Evolutionary conservation across 225 moss, liverwort and hornwort genomes (phyloP), one percentile per base, ranked within the genome.

Genomic region (Ulota crispa): DNA sequence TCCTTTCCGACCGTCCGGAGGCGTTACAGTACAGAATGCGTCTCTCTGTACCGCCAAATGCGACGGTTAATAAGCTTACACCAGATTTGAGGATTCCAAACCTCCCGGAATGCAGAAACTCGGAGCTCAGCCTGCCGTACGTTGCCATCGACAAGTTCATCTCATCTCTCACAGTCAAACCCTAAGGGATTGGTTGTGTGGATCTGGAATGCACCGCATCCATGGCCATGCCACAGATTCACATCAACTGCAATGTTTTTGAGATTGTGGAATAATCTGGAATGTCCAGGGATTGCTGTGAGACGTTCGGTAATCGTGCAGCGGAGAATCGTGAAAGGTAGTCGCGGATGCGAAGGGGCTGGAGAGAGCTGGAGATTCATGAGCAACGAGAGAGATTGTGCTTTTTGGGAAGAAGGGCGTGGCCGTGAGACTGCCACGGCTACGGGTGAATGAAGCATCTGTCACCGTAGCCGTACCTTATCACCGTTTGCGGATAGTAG

Each of bases 111-210:
- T 39, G 60, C 68, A 85, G 39, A 76, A 80, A 73, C n/a, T 72
- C 50, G 34, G 83, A 83, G 64, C 88, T 47, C 64, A 85, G 61
- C 76, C 79, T 85, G 18, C 75, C 71, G 61, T 76, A 85, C 16
- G 26, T 47, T 61, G 83, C 72, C 82, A 80, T 78, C 65, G 57
- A 45, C 75, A 63, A 5, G 72, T n/a, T n/a, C 4, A 34, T 4
- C 32, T 53, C 72, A 68, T 80, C 73, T 68, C 62, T 63, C 16
- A 39, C 47, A 55, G 54, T 68, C 73, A 23, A 82, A 47, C 66
- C 59, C 34, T 28, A 36, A 4, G 37, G 15, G 24, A 26, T 5
- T 39, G 20, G n/a, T 42, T 32, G 28, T 15, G 74, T 37, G 16
- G 4, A 26, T 72, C 39, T 24, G 16, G 7, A 8, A 70, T 28